These are phyloP conservation scores for Zea mays DNA, from an alignment of 176 grass and related monocot species.

Conservation along the genomic window Zm-B73-REFERENCE-NAM-5.0 NC_050100.1:214367001-214367500, in stretches of 20 bases:
- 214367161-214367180: not conserved
- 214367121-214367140: not conserved
- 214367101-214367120: not conserved
- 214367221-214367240: not conserved
- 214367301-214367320: not conserved
- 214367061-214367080: not conserved
- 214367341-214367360: not conserved
- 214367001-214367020: not conserved
- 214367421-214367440: not conserved
- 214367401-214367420: not conserved
- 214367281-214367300: not conserved
- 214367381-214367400: not conserved
- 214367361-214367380: not conserved
- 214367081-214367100: not conserved
- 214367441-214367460: not conserved
- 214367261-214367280: not conserved
- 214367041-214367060: not conserved
- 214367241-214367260: not conserved
- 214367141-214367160: not conserved
- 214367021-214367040: not conserved
- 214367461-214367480: not conserved
- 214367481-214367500: not conserved
- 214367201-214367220: not conserved
- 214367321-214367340: not conserved
- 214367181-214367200: not conserved